Evolutionary conservation across 2,329 filamentous ascomycete genomes (phyloP).

Genomic region (Scedosporium aurantiacum): DNA sequence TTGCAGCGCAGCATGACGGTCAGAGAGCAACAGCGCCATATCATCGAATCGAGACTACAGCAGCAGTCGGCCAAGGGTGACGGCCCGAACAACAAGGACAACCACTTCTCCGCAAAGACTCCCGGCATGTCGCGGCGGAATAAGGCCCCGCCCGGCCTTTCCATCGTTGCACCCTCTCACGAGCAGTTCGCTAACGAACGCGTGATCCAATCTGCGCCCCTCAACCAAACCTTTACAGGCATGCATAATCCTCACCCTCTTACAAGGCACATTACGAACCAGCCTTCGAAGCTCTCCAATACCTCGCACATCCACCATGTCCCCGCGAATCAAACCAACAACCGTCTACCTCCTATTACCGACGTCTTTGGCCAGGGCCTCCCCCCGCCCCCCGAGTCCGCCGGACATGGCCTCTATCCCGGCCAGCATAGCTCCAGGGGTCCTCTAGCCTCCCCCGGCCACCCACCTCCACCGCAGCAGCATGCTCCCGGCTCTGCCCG

Average conservation of each 20-base stretch:
- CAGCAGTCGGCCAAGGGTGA: constrained; percentile 76
- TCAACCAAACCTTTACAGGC: constrained; percentile 91
- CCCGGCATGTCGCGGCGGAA: constrained; percentile 63
- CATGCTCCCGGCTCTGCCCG: constrained; percentile 49
- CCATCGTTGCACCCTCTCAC: constrained; percentile 89
- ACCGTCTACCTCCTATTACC: constrained; percentile 83
- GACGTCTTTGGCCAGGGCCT: constrained; percentile 87
- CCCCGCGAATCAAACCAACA: constrained; percentile 78
- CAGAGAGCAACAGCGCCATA: constrained; percentile 82
- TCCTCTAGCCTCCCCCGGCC: constrained; percentile 67
- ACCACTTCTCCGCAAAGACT: constrained; percentile 52
- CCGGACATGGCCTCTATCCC: constrained; percentile 39
- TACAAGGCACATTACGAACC: constrained; percentile 68
- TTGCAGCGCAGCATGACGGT: constrained; percentile 89
- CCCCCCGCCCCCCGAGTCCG: constrained; percentile 15
- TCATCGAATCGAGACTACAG: constrained; percentile 85
- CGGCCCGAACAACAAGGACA: constrained; percentile 40
- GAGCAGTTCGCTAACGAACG: constrained; percentile 87
- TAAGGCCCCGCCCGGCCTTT: constrained; percentile 78
- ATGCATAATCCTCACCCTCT: constrained; percentile 68
- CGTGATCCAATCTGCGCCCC: constrained; percentile 90
- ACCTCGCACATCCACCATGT: constrained; percentile 87
- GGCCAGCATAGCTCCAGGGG: constrained; percentile 50
- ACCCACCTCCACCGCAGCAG: constrained; percentile 36
- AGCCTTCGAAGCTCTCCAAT: constrained; percentile 70